Evolutionary conservation across 805 yeast species (phyloP).

Genomic region (Monosporozyma aerobia): DNA sequence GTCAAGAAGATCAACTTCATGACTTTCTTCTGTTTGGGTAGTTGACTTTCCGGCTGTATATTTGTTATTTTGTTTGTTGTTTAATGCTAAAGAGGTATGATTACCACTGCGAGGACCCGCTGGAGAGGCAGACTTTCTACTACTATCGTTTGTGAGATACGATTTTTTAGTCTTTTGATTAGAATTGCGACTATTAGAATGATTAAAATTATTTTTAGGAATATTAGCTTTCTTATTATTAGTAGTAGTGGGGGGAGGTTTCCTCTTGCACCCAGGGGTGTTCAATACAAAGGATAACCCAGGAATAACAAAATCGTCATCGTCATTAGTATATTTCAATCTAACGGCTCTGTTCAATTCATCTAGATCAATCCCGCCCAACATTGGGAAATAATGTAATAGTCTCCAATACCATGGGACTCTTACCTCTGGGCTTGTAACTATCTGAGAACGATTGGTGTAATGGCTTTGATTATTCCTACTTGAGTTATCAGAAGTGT

Average conservation of each 20-base stretch:
- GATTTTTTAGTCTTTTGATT: background rate
- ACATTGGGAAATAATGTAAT: conserved; percentile 24
- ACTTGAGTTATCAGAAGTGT: background rate
- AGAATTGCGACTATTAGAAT: background rate
- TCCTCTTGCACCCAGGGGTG: background rate
- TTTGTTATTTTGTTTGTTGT: background rate
- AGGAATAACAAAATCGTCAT: conserved; percentile 18
- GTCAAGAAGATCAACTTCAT: conserved; percentile 19
- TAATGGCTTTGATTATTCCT: background rate
- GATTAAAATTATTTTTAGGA: background rate
- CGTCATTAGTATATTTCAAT: conserved; percentile 10
- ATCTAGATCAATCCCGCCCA: conserved; percentile 27
- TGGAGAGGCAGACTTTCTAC: background rate
- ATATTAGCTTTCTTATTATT: conserved; percentile 1
- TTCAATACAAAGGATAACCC: conserved; percentile 17
- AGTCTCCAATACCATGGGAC: conserved; percentile 23
- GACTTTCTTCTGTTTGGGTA: conserved; percentile 4
- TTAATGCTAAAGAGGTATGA: background rate
- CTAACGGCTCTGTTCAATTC: conserved; percentile 21
- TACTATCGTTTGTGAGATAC: background rate
- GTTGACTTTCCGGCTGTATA: background rate
- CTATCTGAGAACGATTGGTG: background rate
- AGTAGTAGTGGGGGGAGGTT: conserved; percentile 1
- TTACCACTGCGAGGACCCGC: background rate
- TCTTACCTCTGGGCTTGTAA: conserved; percentile 5